A percentile compares a stretch with the other conserved stretches of the same genome.
phyloP scores from a whole-genome alignment of 495 filamentous ascomycete species.

The Penicillium mononematosum region DNA sequence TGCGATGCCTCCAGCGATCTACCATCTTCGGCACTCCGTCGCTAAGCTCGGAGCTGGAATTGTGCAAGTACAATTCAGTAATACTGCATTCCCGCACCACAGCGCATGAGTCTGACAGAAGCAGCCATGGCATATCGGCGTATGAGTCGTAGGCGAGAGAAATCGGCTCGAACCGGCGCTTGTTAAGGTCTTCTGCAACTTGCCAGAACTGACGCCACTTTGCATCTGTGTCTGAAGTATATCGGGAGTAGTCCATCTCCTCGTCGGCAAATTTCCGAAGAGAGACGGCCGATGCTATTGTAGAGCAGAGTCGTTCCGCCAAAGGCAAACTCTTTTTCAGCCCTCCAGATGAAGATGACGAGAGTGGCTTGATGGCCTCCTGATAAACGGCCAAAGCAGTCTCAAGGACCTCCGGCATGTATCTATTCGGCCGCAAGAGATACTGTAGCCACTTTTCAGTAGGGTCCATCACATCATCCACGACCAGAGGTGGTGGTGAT shows the following conservation, averaged over 20 bases:
- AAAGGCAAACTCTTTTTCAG: conserved; percentile 52
- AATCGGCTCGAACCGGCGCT: conserved; percentile 73
- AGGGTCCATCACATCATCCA: conserved; percentile 60
- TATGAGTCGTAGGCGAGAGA: conserved; percentile 71
- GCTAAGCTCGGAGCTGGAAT: conserved; percentile 35
- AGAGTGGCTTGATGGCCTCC: conserved; percentile 49
- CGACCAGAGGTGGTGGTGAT: conserved; percentile 50
- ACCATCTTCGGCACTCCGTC: conserved; percentile 37
- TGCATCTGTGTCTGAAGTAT: conserved; percentile 64
- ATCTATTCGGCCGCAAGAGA: conserved; percentile 79
- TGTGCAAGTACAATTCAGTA: conserved; percentile 63
- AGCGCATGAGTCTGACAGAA: conserved; percentile 75
- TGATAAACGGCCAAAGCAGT: conserved; percentile 76
- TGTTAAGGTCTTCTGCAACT: conserved; percentile 80
- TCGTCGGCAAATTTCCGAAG: conserved; percentile 59
- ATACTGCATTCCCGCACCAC: conserved; percentile 75
- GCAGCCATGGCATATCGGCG: conserved; percentile 73
- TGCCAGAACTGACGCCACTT: conserved; percentile 92
- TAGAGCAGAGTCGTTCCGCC: conserved; percentile 66
- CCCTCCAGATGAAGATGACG: conserved; percentile 28
- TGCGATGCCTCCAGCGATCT: conserved; percentile 47
- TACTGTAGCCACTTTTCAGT: conserved; percentile 54
- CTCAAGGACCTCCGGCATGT: conserved; percentile 72
- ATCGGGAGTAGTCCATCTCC: conserved; percentile 70
- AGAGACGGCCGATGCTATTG: conserved; percentile 62